Evolutionary conservation across 1,284 basidiomycete genomes (phyloP).

Genomic region (Ceratobasidium sp.): DNA sequence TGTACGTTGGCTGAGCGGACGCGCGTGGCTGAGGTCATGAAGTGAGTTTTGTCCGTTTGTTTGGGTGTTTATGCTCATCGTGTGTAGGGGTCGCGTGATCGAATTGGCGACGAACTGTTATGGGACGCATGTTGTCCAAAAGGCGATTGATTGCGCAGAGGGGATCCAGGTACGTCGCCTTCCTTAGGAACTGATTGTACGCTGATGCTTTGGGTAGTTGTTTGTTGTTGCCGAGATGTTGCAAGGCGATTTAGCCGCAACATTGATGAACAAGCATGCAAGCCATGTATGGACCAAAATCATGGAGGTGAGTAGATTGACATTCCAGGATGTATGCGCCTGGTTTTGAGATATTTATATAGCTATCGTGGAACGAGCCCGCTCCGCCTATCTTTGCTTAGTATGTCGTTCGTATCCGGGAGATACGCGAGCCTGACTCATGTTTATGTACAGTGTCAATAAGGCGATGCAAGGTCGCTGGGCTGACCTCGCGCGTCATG

Average conservation of each 20-base stretch:
- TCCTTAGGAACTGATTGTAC: background rate
- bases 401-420: conserved; percentile 61
- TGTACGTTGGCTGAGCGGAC: conserved; percentile 74
- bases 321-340: conserved; percentile 1
- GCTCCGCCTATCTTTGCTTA: conserved; percentile 86
- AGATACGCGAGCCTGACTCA: background rate
- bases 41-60: conserved; percentile 62
- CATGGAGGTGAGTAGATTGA: conserved; percentile 46
- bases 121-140: conserved; percentile 86
- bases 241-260: conserved; percentile 81
- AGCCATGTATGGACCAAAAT: conserved; percentile 91
- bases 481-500: conserved; percentile 86
- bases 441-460: conserved; percentile 77
- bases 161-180: conserved; percentile 67
- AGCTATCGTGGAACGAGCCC: conserved; percentile 78
- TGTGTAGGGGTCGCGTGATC: conserved; percentile 76
- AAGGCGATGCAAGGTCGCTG: conserved; percentile 85
- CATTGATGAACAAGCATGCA: conserved; percentile 86
- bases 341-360: background rate
- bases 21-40: conserved; percentile 84
- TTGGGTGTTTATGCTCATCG: conserved; percentile 6
- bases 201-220: conserved; percentile 55
- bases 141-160: conserved; percentile 87
- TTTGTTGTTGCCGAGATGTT: conserved; percentile 84
- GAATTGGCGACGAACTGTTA: conserved; percentile 88